Conservation (phyloP, 192 early-diverging fungal species). For the Rhizoclosmatium sp. region DNA sequence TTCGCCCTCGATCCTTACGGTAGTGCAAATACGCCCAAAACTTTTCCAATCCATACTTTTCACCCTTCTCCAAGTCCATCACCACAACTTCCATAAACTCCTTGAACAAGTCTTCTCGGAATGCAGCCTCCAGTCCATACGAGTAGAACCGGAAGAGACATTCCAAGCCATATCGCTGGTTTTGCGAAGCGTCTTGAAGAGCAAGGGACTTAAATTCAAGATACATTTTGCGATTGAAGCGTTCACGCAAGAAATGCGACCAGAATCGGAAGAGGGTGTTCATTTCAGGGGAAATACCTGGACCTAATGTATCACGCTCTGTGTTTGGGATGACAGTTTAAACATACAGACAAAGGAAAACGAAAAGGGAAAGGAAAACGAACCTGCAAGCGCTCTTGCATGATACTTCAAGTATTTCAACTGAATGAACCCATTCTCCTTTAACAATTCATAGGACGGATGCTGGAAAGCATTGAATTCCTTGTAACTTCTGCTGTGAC, state of each 20-base stretch:
- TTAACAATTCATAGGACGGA: constrained; percentile 90
- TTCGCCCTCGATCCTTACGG: constrained; percentile 77
- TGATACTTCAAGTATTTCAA: constrained; percentile 97
- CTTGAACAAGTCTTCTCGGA: constrained; percentile 81
- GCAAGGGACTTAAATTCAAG: constrained; percentile 90
- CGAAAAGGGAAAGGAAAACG: not conserved
- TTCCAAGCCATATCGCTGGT: constrained; percentile 96
- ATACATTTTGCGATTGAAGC: constrained; percentile 95
- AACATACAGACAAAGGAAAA: constrained; percentile 1
- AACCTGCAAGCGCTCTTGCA: constrained; percentile 83
- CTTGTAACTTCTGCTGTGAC: constrained; percentile 42
- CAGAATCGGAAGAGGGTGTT: constrained; percentile 98
- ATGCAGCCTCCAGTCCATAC: constrained; percentile 92
- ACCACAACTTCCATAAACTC: constrained; percentile 89
- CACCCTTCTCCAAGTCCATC: constrained; percentile 68
- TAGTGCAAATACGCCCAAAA: constrained; percentile 95
- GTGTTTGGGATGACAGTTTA: not conserved
- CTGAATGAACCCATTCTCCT: constrained; percentile 97
- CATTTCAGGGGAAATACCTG: constrained; percentile 95
- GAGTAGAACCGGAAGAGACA: constrained; percentile 98
- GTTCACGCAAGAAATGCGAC: constrained; percentile 97
- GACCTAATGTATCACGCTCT: constrained; percentile 90
- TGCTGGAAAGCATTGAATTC: constrained; percentile 70
- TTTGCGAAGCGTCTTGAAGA: constrained; percentile 81
- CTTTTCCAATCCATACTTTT: constrained; percentile 90